phyloP scores from a whole-genome alignment of 805 yeast genomes.

The Spathaspora girioi region DNA sequence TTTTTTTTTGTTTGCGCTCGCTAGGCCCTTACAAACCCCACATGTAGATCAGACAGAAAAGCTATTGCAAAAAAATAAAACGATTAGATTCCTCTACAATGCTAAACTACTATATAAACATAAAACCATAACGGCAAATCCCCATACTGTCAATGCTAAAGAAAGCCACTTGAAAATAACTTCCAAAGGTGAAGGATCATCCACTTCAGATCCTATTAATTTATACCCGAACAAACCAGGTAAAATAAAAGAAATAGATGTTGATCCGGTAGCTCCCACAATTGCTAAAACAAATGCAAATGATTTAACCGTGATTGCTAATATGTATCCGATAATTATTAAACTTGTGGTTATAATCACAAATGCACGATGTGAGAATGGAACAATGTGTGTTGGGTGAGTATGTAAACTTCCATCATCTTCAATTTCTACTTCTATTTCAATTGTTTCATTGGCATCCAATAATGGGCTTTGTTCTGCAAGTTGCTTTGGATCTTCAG shows the following conservation, averaged over 20 bases:
- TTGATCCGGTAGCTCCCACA: conserved; percentile 92
- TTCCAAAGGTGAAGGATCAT: conserved; percentile 23
- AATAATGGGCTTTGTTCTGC: conserved; percentile 1
- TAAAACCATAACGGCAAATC: conserved; percentile 64
- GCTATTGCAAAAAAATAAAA: neutral
- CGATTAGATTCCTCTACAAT: neutral
- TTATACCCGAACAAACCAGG: conserved; percentile 86
- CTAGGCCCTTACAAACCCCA: neutral
- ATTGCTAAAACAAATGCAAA: conserved; percentile 79
- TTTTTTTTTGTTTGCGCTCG: neutral
- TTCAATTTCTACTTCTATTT: neutral
- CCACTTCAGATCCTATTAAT: conserved; percentile 51
- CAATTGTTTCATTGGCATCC: neutral
- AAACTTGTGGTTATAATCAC: conserved; percentile 24
- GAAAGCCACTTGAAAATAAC: conserved; percentile 44
- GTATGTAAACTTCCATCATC: conserved; percentile 1
- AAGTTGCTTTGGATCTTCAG: neutral
- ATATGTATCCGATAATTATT: conserved; percentile 51
- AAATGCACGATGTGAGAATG: conserved; percentile 24
- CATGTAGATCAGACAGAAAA: neutral
- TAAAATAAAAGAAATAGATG: conserved; percentile 83
- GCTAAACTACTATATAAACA: conserved; percentile 37
- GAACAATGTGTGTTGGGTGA: conserved; percentile 19
- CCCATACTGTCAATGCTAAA: conserved; percentile 60
- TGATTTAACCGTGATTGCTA: conserved; percentile 67